A percentile compares a stretch with the other conserved stretches of the same genome.
Conservation (phyloP, 805 yeast genomes). For the Metschnikowia bowlesiae region DNA sequence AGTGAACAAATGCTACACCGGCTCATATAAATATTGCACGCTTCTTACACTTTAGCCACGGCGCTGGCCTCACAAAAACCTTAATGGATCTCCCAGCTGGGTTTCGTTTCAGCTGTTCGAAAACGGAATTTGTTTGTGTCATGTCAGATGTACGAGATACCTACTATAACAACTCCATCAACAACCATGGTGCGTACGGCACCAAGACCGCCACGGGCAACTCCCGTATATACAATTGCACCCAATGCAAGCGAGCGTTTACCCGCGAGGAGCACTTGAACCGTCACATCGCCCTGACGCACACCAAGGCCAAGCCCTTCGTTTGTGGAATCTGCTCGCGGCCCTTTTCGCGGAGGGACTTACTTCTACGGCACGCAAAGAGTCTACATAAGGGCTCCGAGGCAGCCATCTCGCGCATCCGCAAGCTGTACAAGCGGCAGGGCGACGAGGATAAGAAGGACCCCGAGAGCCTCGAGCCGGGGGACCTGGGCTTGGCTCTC, state of each 20-base stretch:
- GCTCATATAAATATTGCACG: background rate
- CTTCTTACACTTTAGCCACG: background rate
- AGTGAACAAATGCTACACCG: background rate
- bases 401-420: constrained; percentile 38
- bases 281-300: constrained; percentile 40
- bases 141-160: constrained; percentile 3
- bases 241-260: constrained; percentile 40
- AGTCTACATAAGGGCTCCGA: constrained; percentile 43
- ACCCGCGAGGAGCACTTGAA: constrained; percentile 45
- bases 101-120: background rate
- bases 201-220: constrained; percentile 43
- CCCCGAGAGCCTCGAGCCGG: constrained; percentile 9
- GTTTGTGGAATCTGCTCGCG: constrained; percentile 42
- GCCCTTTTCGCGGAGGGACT: constrained; percentile 41
- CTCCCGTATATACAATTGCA: constrained; percentile 38
- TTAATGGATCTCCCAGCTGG: background rate
- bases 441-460: constrained; percentile 5
- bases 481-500: constrained; percentile 6
- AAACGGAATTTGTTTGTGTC: background rate
- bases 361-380: constrained; percentile 42
- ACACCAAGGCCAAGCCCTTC: constrained; percentile 42
- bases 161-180: constrained; percentile 11
- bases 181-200: constrained; percentile 25
- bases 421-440: constrained; percentile 31
- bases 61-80: background rate